A percentile compares a stretch with the other conserved stretches of the same genome.
phyloP scores from a whole-genome alignment of 345 rosid genomes.

The Boechera stricta region DNA sequence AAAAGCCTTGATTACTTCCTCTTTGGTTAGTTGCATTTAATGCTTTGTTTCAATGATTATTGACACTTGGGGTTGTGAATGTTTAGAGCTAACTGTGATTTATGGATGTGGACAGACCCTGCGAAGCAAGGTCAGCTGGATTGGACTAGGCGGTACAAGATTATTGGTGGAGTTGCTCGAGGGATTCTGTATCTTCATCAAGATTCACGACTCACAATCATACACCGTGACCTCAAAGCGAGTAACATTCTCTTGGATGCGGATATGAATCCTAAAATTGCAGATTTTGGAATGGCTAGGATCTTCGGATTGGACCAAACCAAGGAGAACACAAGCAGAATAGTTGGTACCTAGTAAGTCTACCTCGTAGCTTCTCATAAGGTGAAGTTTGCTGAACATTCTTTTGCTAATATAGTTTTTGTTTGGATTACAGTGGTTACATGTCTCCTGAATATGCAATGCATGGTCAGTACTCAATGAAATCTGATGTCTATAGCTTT shows the following conservation, averaged over 20 bases:
- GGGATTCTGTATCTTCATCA: conserved; percentile 56
- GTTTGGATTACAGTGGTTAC: conserved; percentile 43
- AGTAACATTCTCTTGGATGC: conserved; percentile 62
- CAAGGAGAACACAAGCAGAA: conserved; percentile 49
- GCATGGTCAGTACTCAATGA: conserved; percentile 45
- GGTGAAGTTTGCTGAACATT: neutral
- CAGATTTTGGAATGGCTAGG: conserved; percentile 74
- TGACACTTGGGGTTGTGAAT: neutral
- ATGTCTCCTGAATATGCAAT: conserved; percentile 56
- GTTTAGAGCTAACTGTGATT: neutral
- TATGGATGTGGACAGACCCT: conserved; percentile 45
- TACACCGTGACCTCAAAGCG: conserved; percentile 72
- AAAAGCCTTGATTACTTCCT: conserved; percentile 45
- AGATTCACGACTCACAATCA: conserved; percentile 59
- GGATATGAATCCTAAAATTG: conserved; percentile 66
- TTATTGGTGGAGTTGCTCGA: conserved; percentile 56
- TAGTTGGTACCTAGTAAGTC: conserved; percentile 66
- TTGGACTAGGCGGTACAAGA: conserved; percentile 58
- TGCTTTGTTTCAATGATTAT: conserved; percentile 8
- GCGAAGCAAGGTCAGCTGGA: conserved; percentile 46
- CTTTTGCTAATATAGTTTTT: neutral
- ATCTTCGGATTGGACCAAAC: conserved; percentile 49
- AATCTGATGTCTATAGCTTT: conserved; percentile 49
- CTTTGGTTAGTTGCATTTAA: conserved; percentile 30
- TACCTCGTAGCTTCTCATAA: conserved; percentile 11